Evolutionary conservation across 1,284 basidiomycete genomes (phyloP), one percentile per base, ranked within the genome.

Genomic region (Exobasidium rhododendri): DNA sequence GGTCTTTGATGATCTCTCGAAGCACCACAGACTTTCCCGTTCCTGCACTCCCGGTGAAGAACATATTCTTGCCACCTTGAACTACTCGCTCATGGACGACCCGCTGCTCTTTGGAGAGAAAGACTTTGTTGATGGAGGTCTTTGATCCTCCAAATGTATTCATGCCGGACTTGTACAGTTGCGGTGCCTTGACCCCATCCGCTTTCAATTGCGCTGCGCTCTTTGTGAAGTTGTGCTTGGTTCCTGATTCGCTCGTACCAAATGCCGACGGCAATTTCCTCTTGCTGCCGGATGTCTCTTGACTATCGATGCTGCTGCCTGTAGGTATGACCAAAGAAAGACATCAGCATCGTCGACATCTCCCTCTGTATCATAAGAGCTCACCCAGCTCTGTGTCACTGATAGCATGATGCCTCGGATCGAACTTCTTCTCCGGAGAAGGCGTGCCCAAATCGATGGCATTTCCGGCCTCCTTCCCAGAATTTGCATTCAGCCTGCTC

Each of bases 21-120:
- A 97, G 83, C 1, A 97, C 83, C 5, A 97, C 91, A 0, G 93
- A 96, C 82, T 97, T 97, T 56, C 94, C 93, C 6, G 93, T 96
- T 59, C 92, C 92, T 3, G 78, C 94, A 82, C 90, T 93, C 26
- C 96, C 94, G 0, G 94, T 98, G 81, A 97, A 98, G 77, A 98
- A 98, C n/a, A 97, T 79, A 71, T 87, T 94, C 58, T 88, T 82
- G 31, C 65, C 65, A 17, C 71, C 66, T 22, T 75, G 65, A 6
- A 77, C 68, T 6, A 78, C 78, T 58, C 70, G 65, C 4, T 74
- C 63, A 7, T 77, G 67, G 22, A 80, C 73, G 29, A 62, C 63
- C 32, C 68, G 66, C 63, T 80, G 78, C 65, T 80, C 76, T 17
- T 51, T 46, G 7, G 74, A 72, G 45, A 68, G 61, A 62, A 65